Evolutionary conservation across 176 grass and related monocot species (phyloP).

Genomic region (Eleusine coracana): DNA sequence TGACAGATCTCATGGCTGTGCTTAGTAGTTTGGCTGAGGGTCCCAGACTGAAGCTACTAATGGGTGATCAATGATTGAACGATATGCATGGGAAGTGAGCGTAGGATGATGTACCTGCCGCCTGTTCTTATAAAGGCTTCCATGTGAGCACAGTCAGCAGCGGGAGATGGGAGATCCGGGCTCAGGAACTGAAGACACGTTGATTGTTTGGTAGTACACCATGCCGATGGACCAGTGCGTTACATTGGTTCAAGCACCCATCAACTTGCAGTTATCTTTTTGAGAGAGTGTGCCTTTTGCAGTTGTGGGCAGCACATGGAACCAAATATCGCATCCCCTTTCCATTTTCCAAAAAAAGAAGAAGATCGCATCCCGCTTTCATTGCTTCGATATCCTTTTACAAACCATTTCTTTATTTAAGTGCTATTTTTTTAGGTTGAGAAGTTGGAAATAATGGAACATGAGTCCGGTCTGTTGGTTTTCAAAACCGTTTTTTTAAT

Average conservation of each 20-base stretch:
- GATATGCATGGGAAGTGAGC: background rate
- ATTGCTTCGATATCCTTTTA: background rate
- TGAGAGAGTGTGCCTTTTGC: background rate
- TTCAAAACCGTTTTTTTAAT: background rate
- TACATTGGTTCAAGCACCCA: background rate
- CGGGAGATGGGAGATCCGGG: slow-evolving; percentile 21
- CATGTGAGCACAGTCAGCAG: slow-evolving; percentile 35
- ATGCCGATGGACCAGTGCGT: background rate
- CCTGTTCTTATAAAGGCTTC: slow-evolving; percentile 22
- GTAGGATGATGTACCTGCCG: background rate
- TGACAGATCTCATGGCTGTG: slow-evolving; percentile 37
- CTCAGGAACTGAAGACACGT: background rate
- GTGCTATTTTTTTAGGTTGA: background rate
- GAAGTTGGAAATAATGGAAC: background rate
- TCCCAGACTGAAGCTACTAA: background rate
- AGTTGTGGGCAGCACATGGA: slow-evolving; percentile 35
- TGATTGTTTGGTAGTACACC: slow-evolving; percentile 7
- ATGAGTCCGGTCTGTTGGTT: background rate
- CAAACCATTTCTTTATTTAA: background rate
- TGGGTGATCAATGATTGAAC: too few relatives aligned
- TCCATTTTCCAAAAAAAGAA: background rate
- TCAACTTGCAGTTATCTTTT: background rate
- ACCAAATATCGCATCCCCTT: slow-evolving; percentile 4
- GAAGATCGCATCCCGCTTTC: background rate
- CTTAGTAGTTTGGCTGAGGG: background rate